These are phyloP conservation scores for Oxyria digyna DNA, from an alignment of 148 eudicot genomes.

Conservation along the genomic window DNA sequence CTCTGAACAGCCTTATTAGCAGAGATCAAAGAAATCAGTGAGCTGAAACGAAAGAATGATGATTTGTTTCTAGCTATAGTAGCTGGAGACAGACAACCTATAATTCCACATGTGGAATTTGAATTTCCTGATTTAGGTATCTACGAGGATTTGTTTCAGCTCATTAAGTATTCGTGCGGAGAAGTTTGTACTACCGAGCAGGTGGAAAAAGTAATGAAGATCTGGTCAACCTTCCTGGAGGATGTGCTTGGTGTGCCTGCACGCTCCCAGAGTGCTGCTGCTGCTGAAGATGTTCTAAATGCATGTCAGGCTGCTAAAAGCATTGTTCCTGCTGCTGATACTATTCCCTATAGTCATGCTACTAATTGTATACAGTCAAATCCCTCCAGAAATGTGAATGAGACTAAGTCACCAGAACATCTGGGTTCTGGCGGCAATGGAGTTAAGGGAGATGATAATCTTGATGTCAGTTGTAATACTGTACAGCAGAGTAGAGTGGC, in stretches of 20 bases:
- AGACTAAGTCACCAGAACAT: not conserved
- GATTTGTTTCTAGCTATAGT: conserved; percentile 57
- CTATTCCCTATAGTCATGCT: not conserved
- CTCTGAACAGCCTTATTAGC: conserved; percentile 54
- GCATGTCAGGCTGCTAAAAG: conserved; percentile 3
- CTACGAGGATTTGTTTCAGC: conserved; percentile 70
- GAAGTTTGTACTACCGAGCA: conserved; percentile 82
- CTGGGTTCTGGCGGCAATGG: conserved; percentile 2
- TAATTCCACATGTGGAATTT: conserved; percentile 52
- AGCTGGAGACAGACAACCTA: conserved; percentile 68
- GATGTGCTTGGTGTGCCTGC: conserved; percentile 58
- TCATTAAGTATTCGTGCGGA: conserved; percentile 77
- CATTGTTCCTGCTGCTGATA: not conserved
- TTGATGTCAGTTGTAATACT: conserved; percentile 5
- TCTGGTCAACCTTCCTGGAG: conserved; percentile 83
- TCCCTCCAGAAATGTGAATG: conserved; percentile 8
- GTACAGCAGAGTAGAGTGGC: conserved; percentile 1
- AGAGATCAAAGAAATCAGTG: conserved; percentile 79
- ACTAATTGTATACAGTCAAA: conserved; percentile 2
- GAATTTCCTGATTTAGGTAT: conserved; percentile 58
- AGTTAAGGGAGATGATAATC: not conserved
- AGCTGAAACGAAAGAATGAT: conserved; percentile 61
- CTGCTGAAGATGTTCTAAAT: conserved; percentile 33
- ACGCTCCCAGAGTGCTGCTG: conserved; percentile 26
- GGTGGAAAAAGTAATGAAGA: conserved; percentile 60